These are phyloP conservation scores for Pleurostoma richardsiae DNA, from an alignment of 2,329 filamentous ascomycete genomes.

Conservation along the genomic window DNA sequence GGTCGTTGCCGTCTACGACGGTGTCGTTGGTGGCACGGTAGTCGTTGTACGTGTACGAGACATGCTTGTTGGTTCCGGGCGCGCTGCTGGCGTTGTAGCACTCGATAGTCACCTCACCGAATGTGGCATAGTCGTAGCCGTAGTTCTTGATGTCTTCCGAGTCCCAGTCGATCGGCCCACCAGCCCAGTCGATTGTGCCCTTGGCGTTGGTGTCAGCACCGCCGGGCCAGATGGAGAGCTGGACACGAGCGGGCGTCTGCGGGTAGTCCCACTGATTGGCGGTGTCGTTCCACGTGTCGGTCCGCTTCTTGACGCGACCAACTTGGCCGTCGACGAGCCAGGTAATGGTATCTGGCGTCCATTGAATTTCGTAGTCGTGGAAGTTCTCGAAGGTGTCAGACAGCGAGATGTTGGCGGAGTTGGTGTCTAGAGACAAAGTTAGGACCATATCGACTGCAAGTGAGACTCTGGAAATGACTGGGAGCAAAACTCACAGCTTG, in stretches of 20 bases:
- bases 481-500: conserved; percentile 63
- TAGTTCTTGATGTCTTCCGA: conserved; percentile 71
- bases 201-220: conserved; percentile 72
- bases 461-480: conserved; percentile 1
- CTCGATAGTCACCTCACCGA: conserved; percentile 72
- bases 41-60: conserved; percentile 72
- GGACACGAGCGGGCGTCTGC: conserved; percentile 84
- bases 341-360: conserved; percentile 79
- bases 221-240: conserved; percentile 94
- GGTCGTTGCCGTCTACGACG: conserved; percentile 68
- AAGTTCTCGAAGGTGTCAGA: conserved; percentile 70
- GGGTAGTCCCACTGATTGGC: conserved; percentile 80
- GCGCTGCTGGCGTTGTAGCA: conserved; percentile 66
- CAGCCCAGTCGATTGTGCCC: conserved; percentile 89
- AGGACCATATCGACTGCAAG: conserved; percentile 1
- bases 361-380: conserved; percentile 91
- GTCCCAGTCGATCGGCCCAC: conserved; percentile 85
- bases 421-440: conserved; percentile 53
- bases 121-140: conserved; percentile 83
- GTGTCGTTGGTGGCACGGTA: conserved; percentile 66
- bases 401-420: conserved; percentile 65
- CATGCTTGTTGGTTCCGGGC: conserved; percentile 65
- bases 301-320: conserved; percentile 68
- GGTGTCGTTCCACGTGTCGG: conserved; percentile 82
- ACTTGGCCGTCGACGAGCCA: conserved; percentile 84